A percentile compares a stretch with the other conserved stretches of the same genome.
These are phyloP conservation scores for Acacia pycnantha DNA, from an alignment of 331 rosid species.

Conservation along the genomic window DNA sequence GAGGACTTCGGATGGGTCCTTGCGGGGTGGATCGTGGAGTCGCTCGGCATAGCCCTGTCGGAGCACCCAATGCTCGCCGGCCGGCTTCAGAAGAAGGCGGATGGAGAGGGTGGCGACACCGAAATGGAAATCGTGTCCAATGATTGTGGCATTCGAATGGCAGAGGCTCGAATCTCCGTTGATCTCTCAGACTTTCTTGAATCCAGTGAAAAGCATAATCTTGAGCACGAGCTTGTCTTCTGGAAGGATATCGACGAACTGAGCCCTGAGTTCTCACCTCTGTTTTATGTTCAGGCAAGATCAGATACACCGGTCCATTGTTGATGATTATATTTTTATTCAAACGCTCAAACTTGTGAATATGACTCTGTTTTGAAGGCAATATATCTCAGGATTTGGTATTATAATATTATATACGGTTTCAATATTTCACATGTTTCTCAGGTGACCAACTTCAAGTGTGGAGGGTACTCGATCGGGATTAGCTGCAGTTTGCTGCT, in stretches of 20 bases:
- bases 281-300: conserved; percentile 62
- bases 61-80: conserved; percentile 62
- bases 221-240: conserved; percentile 53
- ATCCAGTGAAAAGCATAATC: conserved; percentile 12
- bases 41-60: conserved; percentile 42
- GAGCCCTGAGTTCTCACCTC: conserved; percentile 53
- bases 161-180: conserved; percentile 32
- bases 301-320: neutral
- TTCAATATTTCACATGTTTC: no score
- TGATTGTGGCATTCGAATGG: conserved; percentile 53
- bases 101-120: neutral
- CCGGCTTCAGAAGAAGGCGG: conserved; percentile 24
- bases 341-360: neutral
- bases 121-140: conserved; percentile 45
- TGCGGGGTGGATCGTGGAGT: conserved; percentile 65
- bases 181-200: conserved; percentile 40
- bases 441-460: conserved; percentile 58
- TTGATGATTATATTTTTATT: neutral
- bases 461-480: conserved; percentile 66
- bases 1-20: conserved; percentile 38
- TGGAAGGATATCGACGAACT: conserved; percentile 55
- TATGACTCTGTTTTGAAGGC: neutral
- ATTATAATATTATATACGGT: no score
- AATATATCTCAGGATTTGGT: no score
- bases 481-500: conserved; percentile 64